These are phyloP conservation scores for Bretschneidera sinensis DNA, from an alignment of 345 rosid genomes.

Conservation along the genomic window DNA sequence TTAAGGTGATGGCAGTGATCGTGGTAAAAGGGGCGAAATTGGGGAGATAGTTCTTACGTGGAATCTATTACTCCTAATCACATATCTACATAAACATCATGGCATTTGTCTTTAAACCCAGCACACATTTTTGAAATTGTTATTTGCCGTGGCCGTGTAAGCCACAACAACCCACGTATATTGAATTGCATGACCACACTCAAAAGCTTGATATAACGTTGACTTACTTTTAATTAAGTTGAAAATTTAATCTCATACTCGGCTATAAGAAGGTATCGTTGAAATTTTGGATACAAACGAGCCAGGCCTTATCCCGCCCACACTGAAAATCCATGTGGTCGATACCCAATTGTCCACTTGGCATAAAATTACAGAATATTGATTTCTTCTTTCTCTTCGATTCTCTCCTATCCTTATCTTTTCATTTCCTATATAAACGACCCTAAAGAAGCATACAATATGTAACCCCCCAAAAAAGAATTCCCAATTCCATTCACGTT, in stretches of 20 bases:
- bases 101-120: too few relatives aligned
- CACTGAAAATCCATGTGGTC: slow-evolving; percentile 23
- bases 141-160: background rate
- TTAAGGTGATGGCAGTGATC: too few relatives aligned
- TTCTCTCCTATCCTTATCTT: background rate
- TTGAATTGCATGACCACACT: background rate
- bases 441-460: background rate
- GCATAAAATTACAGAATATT: background rate
- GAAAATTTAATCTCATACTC: background rate
- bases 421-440: slow-evolving; percentile 7
- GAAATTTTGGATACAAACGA: too few relatives aligned
- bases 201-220: background rate
- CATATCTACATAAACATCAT: too few relatives aligned
- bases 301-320: background rate
- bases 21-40: too few relatives aligned
- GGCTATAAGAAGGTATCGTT: background rate
- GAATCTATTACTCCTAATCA: too few relatives aligned
- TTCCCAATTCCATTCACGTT: too few relatives aligned
- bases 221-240: too few relatives aligned
- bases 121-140: too few relatives aligned
- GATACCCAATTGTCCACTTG: slow-evolving; percentile 22
- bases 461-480: background rate
- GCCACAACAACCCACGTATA: background rate
- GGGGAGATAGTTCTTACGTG: too few relatives aligned
- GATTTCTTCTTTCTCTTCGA: background rate